Conservation (phyloP, 495 filamentous ascomycete genomes). For the Daldinia caldariorum region DNA sequence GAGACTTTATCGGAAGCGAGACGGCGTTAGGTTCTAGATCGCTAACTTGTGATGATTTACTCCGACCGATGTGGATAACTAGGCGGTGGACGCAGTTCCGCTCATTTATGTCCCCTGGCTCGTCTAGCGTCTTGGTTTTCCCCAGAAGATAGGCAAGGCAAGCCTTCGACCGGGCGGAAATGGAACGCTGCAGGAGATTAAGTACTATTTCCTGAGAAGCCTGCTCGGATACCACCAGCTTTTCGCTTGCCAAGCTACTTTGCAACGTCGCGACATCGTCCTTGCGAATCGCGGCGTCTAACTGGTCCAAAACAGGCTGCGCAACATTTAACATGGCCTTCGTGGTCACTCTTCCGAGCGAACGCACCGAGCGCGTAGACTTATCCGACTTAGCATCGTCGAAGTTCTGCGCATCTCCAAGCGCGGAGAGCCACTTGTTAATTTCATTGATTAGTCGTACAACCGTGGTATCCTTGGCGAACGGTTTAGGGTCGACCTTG, state of each 20-base stretch:
- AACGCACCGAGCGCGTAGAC: slow-evolving; percentile 67
- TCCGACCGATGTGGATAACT: slow-evolving; percentile 86
- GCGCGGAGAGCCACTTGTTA: slow-evolving; percentile 88
- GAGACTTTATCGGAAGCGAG: slow-evolving; percentile 60
- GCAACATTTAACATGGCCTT: slow-evolving; percentile 77
- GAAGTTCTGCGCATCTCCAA: slow-evolving; percentile 74
- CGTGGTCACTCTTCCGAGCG: slow-evolving; percentile 74
- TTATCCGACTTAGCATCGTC: slow-evolving; percentile 75
- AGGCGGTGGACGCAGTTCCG: slow-evolving; percentile 93
- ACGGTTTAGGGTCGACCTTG: slow-evolving; percentile 85
- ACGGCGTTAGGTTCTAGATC: slow-evolving; percentile 60
- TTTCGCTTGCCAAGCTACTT: slow-evolving; percentile 66
- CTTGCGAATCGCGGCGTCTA: slow-evolving; percentile 80
- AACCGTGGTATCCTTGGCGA: slow-evolving; percentile 78
- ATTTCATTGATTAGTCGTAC: slow-evolving; percentile 74
- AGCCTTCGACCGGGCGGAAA: slow-evolving; percentile 72
- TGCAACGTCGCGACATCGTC: slow-evolving; percentile 73
- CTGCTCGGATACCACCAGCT: slow-evolving; percentile 59
- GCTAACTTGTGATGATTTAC: slow-evolving; percentile 67
- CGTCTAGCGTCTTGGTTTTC: slow-evolving; percentile 74
- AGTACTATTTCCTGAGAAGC: slow-evolving; percentile 72
- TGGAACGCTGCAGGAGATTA: slow-evolving; percentile 84
- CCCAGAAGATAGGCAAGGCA: slow-evolving; percentile 76
- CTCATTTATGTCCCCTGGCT: slow-evolving; percentile 90
- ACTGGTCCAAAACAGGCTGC: slow-evolving; percentile 68